Evolutionary conservation across 2,329 filamentous ascomycete species (phyloP), one percentile per base, ranked within the genome.

Genomic region (Curvularia verruculosa): DNA sequence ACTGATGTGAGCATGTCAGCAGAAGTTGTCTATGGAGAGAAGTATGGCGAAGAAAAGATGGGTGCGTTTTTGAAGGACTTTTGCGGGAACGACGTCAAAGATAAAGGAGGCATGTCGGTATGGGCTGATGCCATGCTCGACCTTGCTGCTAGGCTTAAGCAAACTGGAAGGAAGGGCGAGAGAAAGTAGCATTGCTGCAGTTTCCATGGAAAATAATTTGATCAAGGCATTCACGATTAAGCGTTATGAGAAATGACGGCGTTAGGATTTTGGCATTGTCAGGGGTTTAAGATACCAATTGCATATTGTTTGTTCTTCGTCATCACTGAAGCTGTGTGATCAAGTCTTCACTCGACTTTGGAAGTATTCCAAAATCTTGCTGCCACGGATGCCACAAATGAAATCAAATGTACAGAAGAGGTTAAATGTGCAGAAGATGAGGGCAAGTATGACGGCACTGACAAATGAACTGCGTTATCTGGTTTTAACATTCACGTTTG

Each of bases 1-100:
- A 77, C 88, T 10, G 81, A 84, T 1, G 80, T 91, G 34, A 73
- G 75, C 13, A 77, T 89, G 23, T 77, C 77, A 5, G 89, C 87
- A 0, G 81, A 80, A 50, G 85, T 93, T 1, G 80, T 92, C 2
- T 95, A 95, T 71, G 91, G 91, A 0, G 90, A 94, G 76, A 82
- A 84, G 58, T 92, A 93, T 73, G 90, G 91, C 62, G 85, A 87
- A 62, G 84, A 81, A 48, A 92, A 91, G 75, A 88, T 95, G 80
- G 80, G 79, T n/a, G 89, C 91, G 53, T 92, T 90, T 64, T 70
- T 95, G 60, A 74, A 79, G 12, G 82, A 83, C 34, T 81, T 83
- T 72, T 78, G 88, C 19, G 76, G 73, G 0, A 61, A 39, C 2
- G 46, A 63, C 18, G 61, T 77, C 1, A 72, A 63, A 24, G 59